A percentile compares a stretch with the other conserved stretches of the same genome.
phyloP scores from a whole-genome alignment of 2,329 filamentous ascomycete species.

The Penicillium italicum region DNA sequence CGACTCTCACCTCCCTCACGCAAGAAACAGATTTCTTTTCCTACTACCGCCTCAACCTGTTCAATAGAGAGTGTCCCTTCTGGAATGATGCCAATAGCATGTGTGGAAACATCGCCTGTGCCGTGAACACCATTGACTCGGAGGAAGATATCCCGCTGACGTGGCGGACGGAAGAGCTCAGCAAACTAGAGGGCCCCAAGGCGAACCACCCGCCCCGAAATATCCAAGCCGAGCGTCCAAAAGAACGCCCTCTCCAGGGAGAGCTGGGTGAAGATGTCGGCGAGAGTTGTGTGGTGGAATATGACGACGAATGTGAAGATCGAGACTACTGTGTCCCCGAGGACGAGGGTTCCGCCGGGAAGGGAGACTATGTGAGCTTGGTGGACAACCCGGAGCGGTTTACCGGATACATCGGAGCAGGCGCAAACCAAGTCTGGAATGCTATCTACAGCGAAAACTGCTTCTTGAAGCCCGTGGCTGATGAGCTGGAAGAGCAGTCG shows the following conservation, averaged over 20 bases:
- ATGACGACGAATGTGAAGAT: slow-evolving; percentile 95
- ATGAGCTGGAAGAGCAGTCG: slow-evolving; percentile 26
- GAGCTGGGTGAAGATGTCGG: slow-evolving; percentile 80
- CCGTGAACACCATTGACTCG: slow-evolving; percentile 90
- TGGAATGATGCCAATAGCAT: slow-evolving; percentile 91
- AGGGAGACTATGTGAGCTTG: slow-evolving; percentile 95
- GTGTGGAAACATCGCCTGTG: slow-evolving; percentile 95
- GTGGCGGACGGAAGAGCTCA: slow-evolving; percentile 88
- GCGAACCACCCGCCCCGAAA: slow-evolving; percentile 81
- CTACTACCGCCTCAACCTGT: slow-evolving; percentile 92
- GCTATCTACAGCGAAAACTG: slow-evolving; percentile 97
- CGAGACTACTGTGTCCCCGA: slow-evolving; percentile 96
- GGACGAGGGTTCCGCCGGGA: slow-evolving; percentile 78
- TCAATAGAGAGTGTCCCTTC: slow-evolving; percentile 91
- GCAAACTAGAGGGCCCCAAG: slow-evolving; percentile 85
- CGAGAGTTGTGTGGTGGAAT: slow-evolving; percentile 95
- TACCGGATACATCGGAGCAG: slow-evolving; percentile 84
- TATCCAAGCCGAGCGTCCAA: slow-evolving; percentile 65
- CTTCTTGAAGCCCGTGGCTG: slow-evolving; percentile 58
- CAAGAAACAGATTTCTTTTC: slow-evolving; percentile 94
- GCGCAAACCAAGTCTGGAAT: slow-evolving; percentile 89
- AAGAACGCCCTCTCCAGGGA: slow-evolving; percentile 72
- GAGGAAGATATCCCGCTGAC: slow-evolving; percentile 89
- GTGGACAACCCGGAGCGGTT: slow-evolving; percentile 92
- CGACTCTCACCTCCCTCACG: slow-evolving; percentile 75